These are phyloP conservation scores for Xylariaceae sp. DNA, from an alignment of 2,329 filamentous ascomycete species.

Conservation along the genomic window DNA sequence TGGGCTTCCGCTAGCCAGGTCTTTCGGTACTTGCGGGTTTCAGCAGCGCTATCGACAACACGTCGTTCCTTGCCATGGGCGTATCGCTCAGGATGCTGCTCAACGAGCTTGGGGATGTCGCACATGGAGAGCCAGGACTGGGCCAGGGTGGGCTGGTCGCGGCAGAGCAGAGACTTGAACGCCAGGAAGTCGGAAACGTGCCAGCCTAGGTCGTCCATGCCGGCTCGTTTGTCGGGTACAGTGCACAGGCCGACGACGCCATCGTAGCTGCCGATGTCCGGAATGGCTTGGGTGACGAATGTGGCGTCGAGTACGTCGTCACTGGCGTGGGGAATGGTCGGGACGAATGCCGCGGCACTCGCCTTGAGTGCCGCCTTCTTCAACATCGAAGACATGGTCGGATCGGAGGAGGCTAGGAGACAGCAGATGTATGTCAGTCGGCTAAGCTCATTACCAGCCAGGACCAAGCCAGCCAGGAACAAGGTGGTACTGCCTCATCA, in stretches of 20 bases:
- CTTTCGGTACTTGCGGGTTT: too few relatives aligned
- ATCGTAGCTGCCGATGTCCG: slow-evolving; percentile 10
- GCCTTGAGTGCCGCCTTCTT: too few relatives aligned
- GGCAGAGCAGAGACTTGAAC: slow-evolving; percentile 19
- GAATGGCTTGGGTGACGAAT: slow-evolving; percentile 16
- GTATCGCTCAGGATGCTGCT: slow-evolving; percentile 13
- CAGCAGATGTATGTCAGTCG: too few relatives aligned
- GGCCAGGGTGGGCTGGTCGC: slow-evolving; percentile 7
- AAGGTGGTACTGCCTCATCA: too few relatives aligned
- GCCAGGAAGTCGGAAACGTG: slow-evolving; percentile 23
- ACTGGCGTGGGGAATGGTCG: slow-evolving; percentile 2
- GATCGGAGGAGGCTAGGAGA: too few relatives aligned
- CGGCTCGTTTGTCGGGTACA: slow-evolving; percentile 16
- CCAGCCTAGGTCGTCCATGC: slow-evolving; percentile 19
- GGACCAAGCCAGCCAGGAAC: too few relatives aligned
- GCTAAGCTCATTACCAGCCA: too few relatives aligned
- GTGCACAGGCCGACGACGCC: slow-evolving; percentile 20
- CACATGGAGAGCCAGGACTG: slow-evolving; percentile 21
- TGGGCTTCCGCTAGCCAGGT: background rate
- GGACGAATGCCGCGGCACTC: too few relatives aligned
- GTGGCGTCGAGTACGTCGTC: slow-evolving; percentile 9
- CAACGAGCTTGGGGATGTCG: slow-evolving; percentile 13
- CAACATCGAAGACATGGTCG: too few relatives aligned
- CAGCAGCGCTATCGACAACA: slow-evolving; percentile 9
- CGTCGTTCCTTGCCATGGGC: slow-evolving; percentile 18